These are phyloP conservation scores for Ascochyta fabae DNA, from an alignment of 2,329 filamentous ascomycete species.

Conservation along the genomic window DNA sequence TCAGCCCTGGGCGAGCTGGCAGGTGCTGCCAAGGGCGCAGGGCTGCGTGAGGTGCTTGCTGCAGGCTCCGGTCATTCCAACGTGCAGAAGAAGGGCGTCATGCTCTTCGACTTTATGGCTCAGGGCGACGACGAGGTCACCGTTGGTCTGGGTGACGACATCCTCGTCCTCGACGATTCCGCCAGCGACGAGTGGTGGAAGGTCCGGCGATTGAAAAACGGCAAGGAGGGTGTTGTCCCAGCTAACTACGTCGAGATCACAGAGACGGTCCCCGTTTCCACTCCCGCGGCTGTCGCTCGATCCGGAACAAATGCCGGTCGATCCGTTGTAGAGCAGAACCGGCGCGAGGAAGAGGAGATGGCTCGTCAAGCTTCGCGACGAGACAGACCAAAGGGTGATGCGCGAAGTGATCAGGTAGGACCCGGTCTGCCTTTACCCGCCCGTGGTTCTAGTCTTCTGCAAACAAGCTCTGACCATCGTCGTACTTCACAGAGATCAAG, in stretches of 20 bases:
- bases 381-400: conserved; percentile 62
- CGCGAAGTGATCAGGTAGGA: conserved; percentile 73
- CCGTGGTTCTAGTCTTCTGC: conserved; percentile 78
- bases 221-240: conserved; percentile 93
- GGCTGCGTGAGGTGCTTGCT: conserved; percentile 82
- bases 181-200: conserved; percentile 99
- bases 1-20: conserved; percentile 85
- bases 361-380: conserved; percentile 78
- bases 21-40: conserved; percentile 82
- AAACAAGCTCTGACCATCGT: conserved; percentile 70
- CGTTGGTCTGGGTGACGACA: conserved; percentile 87
- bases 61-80: conserved; percentile 69
- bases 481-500: conserved; percentile 73
- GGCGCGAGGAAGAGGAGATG: conserved; percentile 80
- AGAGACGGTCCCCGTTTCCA: conserved; percentile 64
- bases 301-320: conserved; percentile 65
- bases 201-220: conserved; percentile 86
- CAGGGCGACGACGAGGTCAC: conserved; percentile 97
- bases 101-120: conserved; percentile 95
- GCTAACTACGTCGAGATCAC: conserved; percentile 94
- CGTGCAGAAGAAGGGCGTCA: conserved; percentile 78
- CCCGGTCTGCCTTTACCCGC: conserved; percentile 76
- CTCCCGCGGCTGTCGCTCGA: conserved; percentile 56
- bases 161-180: conserved; percentile 84
- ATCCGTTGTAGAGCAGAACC: conserved; percentile 78